Evolutionary conservation across 306 rosid species (phyloP), one percentile per base, ranked within the genome.

Genomic region (Clitoria ternatea): DNA sequence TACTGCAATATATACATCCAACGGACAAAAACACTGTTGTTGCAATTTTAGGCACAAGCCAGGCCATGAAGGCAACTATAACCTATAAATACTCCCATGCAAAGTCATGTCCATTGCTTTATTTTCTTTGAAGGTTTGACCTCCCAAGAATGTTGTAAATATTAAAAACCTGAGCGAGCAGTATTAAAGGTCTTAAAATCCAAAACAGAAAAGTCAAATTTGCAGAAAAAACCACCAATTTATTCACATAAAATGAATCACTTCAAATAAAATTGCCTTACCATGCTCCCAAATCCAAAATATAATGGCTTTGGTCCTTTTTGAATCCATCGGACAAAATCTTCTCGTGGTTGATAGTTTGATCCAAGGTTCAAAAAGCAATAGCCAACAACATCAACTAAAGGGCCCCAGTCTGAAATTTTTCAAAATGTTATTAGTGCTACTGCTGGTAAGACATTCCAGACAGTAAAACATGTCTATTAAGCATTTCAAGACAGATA

Each of bases 251-350:
- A 43, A 57, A 50, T 68, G 39, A 61, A 18, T 23, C 44, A 40
- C 22, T 45, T 18, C 37, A 53, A 52, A 75, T 45, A 39, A 79
- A 70, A 53, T 60, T 64, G 77, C 18, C 84, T 52, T 89, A 92
- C 97, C 96, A 92, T 92, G 87, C 97, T 92, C 52, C 97, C 97
- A 66, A 92, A 92, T 61, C 97, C 97, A 55, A 92, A 75, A 72
- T 92, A 92, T 66, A 92, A 57, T 15, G 97, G 97, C 76, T 81
- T 83, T 1, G 87, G 60, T 77, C 88, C 96, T 20, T 79, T 79
- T 32, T 80, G 45, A 79, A 92, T 89, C 96, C 97, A 92, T 2
- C 66, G 80, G 29, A 84, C 75, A 66, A 89, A 84, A 42, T 85
- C 75, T 22, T 89, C 90, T 29, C 63, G 92, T 60, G 96, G 92